Evolutionary conservation across 2,329 filamentous ascomycete species (phyloP).

Genomic region (Diaporthe sp.): DNA sequence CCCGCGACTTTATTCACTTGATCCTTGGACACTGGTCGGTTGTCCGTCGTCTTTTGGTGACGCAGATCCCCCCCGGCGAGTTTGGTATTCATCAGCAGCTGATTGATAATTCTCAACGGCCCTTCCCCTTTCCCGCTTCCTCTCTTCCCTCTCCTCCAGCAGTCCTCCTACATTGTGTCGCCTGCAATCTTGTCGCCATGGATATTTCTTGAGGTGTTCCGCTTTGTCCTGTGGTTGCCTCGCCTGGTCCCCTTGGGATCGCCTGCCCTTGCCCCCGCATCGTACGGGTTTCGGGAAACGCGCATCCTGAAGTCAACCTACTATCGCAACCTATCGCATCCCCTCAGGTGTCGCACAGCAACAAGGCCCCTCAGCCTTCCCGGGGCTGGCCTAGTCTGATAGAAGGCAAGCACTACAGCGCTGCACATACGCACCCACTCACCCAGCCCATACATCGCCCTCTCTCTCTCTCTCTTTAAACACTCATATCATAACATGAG

Average conservation of each 20-base stretch:
- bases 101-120: conserved; percentile 30
- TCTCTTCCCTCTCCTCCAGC: conserved; percentile 10
- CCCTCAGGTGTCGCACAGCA: conserved; percentile 7
- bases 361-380: conserved; percentile 1
- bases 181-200: conserved; percentile 37
- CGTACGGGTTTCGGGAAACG: conserved; percentile 31
- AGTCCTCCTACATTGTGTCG: conserved; percentile 34
- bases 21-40: conserved; percentile 4
- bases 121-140: background rate
- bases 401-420: conserved; percentile 40
- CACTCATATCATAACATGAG: conserved; percentile 61
- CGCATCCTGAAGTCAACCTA: conserved; percentile 11
- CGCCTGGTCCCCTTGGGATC: conserved; percentile 39
- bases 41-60: conserved; percentile 12
- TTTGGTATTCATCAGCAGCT: conserved; percentile 23
- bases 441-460: background rate
- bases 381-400: conserved; percentile 7
- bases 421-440: conserved; percentile 33
- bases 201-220: conserved; percentile 39
- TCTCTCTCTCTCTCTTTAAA: background rate
- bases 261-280: conserved; percentile 30
- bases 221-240: conserved; percentile 17
- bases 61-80: conserved; percentile 21
- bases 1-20: conserved; percentile 22
- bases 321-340: conserved; percentile 25